These are phyloP conservation scores for Globisporangium barbulae DNA, from an alignment of 352 stramenopile genomes.

Conservation along the genomic window DNA sequence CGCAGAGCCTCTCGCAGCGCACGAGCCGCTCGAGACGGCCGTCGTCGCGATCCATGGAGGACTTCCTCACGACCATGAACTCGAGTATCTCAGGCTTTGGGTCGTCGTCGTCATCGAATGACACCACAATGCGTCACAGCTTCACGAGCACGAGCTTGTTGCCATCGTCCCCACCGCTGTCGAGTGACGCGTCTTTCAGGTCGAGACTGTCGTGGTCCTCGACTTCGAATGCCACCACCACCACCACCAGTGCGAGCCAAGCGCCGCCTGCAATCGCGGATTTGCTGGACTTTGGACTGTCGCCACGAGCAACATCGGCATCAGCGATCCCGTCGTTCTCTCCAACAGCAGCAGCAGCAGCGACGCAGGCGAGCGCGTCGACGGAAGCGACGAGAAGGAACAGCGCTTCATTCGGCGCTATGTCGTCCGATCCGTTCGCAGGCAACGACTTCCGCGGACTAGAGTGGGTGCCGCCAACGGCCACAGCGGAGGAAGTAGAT, in stretches of 20 bases:
- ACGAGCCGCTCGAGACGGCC: constrained; percentile 37
- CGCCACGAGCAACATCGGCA: constrained; percentile 18
- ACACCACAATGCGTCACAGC: constrained; percentile 5
- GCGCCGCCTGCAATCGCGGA: constrained; percentile 6
- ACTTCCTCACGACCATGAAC: constrained; percentile 65
- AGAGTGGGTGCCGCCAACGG: constrained; percentile 29
- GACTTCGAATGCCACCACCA: not conserved
- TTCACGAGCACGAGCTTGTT: constrained; percentile 28
- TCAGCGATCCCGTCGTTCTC: constrained; percentile 12
- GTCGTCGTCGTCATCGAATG: constrained; percentile 13
- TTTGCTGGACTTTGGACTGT: constrained; percentile 15
- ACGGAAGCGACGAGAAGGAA: not conserved
- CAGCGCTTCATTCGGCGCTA: constrained; percentile 1
- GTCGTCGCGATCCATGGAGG: constrained; percentile 61
- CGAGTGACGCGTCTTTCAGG: constrained; percentile 16
- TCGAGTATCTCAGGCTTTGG: constrained; percentile 31
- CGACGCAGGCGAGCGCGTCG: constrained; percentile 1
- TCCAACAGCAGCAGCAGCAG: constrained; percentile 8
- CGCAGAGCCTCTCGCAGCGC: constrained; percentile 41
- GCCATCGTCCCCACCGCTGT: constrained; percentile 28
- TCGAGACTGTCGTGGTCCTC: constrained; percentile 16
- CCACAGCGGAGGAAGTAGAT: constrained; percentile 20
- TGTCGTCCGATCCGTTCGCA: constrained; percentile 53
- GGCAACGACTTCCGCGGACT: constrained; percentile 62
- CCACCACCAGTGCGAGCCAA: not conserved